Base-by-base conservation (phyloP, 345 rosid species). In the Firmiana major region DNA sequence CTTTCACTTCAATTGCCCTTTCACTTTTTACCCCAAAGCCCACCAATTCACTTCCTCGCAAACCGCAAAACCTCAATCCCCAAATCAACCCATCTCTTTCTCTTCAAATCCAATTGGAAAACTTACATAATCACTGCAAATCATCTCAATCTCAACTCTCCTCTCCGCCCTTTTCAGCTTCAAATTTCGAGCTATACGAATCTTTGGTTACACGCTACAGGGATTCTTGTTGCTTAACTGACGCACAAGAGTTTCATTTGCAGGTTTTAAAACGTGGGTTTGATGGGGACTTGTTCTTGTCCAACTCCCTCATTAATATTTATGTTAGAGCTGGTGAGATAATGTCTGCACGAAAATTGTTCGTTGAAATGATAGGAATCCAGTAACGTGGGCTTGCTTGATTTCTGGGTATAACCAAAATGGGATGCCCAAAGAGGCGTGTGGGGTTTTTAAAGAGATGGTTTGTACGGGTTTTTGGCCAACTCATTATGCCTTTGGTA, bases 341-440 rank as follows among this genome's bases (percentile, higher is more conserved):
- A 16, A 75, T 58, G 2, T 88, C 85, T 5, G 94, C 94, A 21
- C 82, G 83, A 45, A 87, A 85, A 69, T 12, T 94, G 89, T 90
- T 94, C 21, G 93, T 79, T 73, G 93, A 90, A 88, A 89, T 94
- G 82, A 64, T 0, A 92, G 86, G 72, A 94, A 90, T 81, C 79
- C 79, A 9, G 93, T 92, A 71, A 83, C 94, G 0, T 92, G 98
- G 98, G 91, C 94, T 21, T 88, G 93, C 65, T 68, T 92, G 84
- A 87, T 94, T 84, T 90, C 98, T 0, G 98, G 97, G 63, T 89
- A 87, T 55, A 79, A 69, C 19, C 86, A 80, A 78, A 87, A 87
- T 53, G 88, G 97, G 13, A 79, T 79, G 77, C 84, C 86, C 3
- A 75, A 12, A 11, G 89, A 91, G 78, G 96, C 93, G 9, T 87